Conservation (phyloP, 257 asterid genomes). For the Solanum pennellii region DNA sequence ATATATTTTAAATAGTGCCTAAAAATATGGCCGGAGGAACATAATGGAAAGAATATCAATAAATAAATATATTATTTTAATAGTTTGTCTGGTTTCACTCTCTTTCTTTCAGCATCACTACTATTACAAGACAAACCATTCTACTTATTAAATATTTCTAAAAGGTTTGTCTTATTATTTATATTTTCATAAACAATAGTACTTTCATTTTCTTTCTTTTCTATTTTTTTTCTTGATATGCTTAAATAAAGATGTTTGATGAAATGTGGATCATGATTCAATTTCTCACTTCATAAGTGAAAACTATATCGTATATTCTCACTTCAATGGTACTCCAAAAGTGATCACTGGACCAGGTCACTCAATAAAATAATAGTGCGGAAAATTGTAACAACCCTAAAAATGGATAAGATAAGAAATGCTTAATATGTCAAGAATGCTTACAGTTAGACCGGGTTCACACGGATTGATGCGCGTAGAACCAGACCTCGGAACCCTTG, state of each 20-base stretch:
- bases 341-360: no score
- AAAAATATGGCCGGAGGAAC: neutral
- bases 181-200: neutral
- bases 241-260: neutral
- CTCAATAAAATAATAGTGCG: no score
- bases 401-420: no score
- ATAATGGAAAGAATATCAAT: neutral
- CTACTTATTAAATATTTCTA: neutral
- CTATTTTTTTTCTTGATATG: neutral
- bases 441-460: no score
- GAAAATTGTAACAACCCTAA: no score
- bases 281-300: neutral
- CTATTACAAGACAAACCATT: neutral
- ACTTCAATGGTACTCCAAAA: no score
- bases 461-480: no score
- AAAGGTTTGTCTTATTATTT: neutral
- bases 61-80: neutral
- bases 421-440: no score
- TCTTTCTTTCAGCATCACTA: neutral
- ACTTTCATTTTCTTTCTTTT: neutral
- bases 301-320: no score
- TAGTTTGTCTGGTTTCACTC: neutral
- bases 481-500: no score
- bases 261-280: neutral
- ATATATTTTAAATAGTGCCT: neutral